Conservation (phyloP, 2,329 filamentous ascomycete species). For the Grosmannia huntii region DNA sequence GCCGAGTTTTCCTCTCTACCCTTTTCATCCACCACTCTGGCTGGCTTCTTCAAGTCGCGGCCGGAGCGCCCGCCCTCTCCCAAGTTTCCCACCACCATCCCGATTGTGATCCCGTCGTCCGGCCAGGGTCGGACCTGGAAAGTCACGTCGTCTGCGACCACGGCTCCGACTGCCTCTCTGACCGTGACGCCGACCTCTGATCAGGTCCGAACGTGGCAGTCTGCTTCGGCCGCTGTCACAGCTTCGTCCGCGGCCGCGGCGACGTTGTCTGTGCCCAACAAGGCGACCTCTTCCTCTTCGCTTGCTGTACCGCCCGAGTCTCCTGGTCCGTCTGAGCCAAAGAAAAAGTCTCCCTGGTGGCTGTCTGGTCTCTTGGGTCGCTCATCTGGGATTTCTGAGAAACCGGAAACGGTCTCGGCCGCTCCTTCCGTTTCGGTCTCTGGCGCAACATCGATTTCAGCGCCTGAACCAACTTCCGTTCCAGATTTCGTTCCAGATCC, state of each 20-base stretch:
- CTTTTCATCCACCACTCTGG: neutral
- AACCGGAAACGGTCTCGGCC: neutral
- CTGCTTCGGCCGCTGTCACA: neutral
- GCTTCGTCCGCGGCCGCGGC: neutral
- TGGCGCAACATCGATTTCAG: no score
- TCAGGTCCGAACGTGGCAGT: neutral
- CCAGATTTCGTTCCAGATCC: neutral
- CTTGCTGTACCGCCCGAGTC: neutral
- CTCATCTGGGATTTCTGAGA: neutral
- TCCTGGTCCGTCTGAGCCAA: neutral
- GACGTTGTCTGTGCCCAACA: neutral
- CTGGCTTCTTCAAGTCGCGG: neutral
- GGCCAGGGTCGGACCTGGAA: neutral
- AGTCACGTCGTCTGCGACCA: neutral
- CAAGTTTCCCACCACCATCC: neutral
- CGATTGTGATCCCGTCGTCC: neutral
- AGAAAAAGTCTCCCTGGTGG: neutral
- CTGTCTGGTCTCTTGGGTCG: neutral
- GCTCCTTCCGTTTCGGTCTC: neutral
- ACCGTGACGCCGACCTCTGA: neutral
- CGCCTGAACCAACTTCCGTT: neutral
- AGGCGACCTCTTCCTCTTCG: neutral
- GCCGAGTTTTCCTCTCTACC: neutral
- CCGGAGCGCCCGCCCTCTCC: neutral
- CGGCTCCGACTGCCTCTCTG: no score